Base-by-base conservation (phyloP, 805 yeast species). In the Candida lessepsii region DNA sequence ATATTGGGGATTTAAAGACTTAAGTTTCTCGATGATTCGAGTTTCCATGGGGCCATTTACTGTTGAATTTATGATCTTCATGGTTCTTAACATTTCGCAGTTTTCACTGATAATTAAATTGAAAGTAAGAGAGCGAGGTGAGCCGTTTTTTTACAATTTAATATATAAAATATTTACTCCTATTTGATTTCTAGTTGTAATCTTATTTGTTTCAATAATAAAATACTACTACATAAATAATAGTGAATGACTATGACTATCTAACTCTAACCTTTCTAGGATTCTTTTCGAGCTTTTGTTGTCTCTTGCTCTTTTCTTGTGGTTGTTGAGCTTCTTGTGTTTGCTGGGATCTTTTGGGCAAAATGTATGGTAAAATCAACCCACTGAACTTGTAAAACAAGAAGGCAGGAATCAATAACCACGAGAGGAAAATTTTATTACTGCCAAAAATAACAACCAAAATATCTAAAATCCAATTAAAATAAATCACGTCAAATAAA, bases 401-500 rank as follows among this genome's bases (percentile, higher is more conserved):
- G 57, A 58, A 81, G 0, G 61, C 70, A 1, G 87, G 87, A 29
- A 80, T 67, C 5, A 63, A 55, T n/a, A 64, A 42, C 48, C 70
- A 72, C 26, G 81, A 42, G 50, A 67, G 68, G 88, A 88, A 86
- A 7, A 77, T 78, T 52, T 71, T 70, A 55, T 76, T 76, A 30
- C 75, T 56, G 5, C 89, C 89, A 26, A 75, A 51, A 0, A 76
- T 16, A 5, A 76, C 50, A 66, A 79, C 74, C 37, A 81, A 59
- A 1, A 81, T 40, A 47, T 80, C 79, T 47, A 78, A 65, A 15
- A 74, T 50, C 73, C 82, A 71, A 2, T 89, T 82, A 33, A 84
- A 57, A 53, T 84, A 84, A 44, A 85, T 63, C 9, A 83, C 57
- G 53, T 85, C 93, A 54, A 81, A 81, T 69, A 83, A 63, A 64